These are phyloP conservation scores for Penicillium coprophilum DNA, from an alignment of 495 filamentous ascomycete species.

Conservation along the genomic window DNA sequence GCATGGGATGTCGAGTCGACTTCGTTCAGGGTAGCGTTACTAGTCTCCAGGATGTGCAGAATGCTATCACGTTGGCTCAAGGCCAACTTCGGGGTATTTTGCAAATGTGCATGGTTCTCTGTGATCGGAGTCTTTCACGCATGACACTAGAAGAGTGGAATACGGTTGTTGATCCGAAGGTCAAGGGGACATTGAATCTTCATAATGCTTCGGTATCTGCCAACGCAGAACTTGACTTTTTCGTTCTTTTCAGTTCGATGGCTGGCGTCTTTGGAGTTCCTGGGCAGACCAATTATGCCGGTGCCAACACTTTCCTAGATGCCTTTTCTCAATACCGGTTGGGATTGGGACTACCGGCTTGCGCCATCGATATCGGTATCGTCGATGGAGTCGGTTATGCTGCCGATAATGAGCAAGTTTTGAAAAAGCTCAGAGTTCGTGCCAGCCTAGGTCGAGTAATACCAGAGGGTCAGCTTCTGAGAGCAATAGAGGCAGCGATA, in stretches of 20 bases:
- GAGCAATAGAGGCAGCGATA: background rate
- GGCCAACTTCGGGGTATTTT: constrained; percentile 34
- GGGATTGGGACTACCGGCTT: constrained; percentile 27
- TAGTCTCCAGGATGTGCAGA: constrained; percentile 17
- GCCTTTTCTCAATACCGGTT: constrained; percentile 34
- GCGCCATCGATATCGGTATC: constrained; percentile 29
- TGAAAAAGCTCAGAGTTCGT: constrained; percentile 9
- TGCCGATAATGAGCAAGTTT: constrained; percentile 16
- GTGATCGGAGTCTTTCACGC: constrained; percentile 32
- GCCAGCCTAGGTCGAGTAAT: background rate
- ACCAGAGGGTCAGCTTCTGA: background rate
- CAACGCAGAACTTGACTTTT: constrained; percentile 46
- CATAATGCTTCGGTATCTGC: constrained; percentile 45
- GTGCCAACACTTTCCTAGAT: constrained; percentile 38
- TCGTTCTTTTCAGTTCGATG: constrained; percentile 44
- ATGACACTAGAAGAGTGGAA: constrained; percentile 47
- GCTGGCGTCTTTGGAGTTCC: constrained; percentile 32
- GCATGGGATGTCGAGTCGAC: constrained; percentile 23
- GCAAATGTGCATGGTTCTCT: constrained; percentile 37
- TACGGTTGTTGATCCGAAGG: constrained; percentile 39
- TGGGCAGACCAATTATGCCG: constrained; percentile 38
- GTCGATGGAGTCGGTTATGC: constrained; percentile 40
- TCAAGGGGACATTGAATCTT: constrained; percentile 53
- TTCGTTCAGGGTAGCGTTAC: constrained; percentile 26
- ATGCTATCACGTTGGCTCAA: constrained; percentile 8